A percentile compares a stretch with the other conserved stretches of the same genome.
Conservation (phyloP, 257 asterid genomes). For the Paraleonurus japonicus region DNA sequence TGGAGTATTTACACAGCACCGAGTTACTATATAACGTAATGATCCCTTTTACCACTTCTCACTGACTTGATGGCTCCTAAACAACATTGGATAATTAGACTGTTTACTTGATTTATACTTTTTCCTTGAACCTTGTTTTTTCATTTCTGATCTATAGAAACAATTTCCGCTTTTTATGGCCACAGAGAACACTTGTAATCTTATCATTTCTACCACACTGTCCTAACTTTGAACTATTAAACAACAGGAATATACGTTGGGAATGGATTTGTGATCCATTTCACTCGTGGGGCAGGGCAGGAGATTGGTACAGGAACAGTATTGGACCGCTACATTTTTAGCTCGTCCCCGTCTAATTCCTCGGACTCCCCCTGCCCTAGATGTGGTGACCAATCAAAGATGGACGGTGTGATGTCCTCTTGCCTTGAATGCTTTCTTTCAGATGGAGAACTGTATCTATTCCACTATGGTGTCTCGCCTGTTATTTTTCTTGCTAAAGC, state of each 20-base stretch:
- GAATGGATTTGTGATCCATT: constrained; percentile 72
- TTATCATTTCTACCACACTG: constrained; percentile 3
- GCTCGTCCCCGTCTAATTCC: constrained; percentile 63
- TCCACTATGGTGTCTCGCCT: constrained; percentile 58
- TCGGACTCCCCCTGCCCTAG: constrained; percentile 60
- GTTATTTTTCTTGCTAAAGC: constrained; percentile 62
- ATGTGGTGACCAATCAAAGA: constrained; percentile 67
- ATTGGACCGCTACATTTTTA: constrained; percentile 56
- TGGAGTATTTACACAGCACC: neutral
- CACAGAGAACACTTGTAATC: neutral
- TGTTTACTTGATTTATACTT: neutral
- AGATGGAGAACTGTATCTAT: constrained; percentile 62
- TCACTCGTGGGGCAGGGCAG: constrained; percentile 81
- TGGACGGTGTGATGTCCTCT: constrained; percentile 73
- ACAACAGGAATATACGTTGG: constrained; percentile 78
- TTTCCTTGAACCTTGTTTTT: neutral
- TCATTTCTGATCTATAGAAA: neutral
- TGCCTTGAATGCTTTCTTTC: constrained; percentile 87
- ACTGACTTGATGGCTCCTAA: neutral
- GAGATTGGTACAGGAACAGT: constrained; percentile 86
- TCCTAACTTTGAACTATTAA: constrained; percentile 22
- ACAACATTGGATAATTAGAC: neutral
- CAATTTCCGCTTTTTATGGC: neutral
- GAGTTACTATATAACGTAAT: neutral
- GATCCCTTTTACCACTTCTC: neutral